Base-by-base conservation (phyloP, 2,329 filamentous ascomycete species). In the Fusarium mexicanum region DNA sequence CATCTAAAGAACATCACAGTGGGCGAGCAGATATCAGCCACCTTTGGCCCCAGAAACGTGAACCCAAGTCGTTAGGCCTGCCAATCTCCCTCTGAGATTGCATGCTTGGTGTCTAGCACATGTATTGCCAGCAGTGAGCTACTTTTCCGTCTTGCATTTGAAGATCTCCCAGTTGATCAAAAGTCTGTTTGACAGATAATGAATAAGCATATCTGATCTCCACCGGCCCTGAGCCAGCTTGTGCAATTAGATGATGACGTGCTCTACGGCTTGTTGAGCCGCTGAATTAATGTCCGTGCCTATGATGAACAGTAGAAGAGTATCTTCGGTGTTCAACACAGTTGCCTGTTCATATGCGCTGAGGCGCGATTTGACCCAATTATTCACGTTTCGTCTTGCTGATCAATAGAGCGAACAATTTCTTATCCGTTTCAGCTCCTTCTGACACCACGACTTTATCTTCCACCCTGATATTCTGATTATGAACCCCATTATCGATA, bases 231-330 rank as follows among this genome's bases (percentile, higher is more conserved):
- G 11, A 40, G 38, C 20, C 38, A 22, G 8, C 18, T 22, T 14
- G 38, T 1, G 38, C 38, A 0, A 22, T 40, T 20, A 20, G 38
- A 22, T 1, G 38, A 40, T 20, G 18, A 22, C 12, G 20, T 40
- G 20, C 8, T 10, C 20, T 13, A 40, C 8, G 2, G 20, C 20
- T 40, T 40, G 38, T 0, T 40, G 0, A 13, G 18, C 6, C 10
- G 18, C 38, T 2, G 18, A 9, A 22, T 12, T 2, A 40, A 7
- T 40, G 2, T 22, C 0, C 11, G 1, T 38, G 18, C 18, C 5
- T 38, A 13, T 40, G 6, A 22, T 40, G 33, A 13, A 22, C 7
- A 40, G 7, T 20, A 41, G 8, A n/a, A n/a, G 12, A 41, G 5
- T n/a, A 13, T 12, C 8, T 41, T 41, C 0, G 12, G 40, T n/a